Conservation (phyloP, 441 rosid genomes). For the Erodium trifolium region DNA sequence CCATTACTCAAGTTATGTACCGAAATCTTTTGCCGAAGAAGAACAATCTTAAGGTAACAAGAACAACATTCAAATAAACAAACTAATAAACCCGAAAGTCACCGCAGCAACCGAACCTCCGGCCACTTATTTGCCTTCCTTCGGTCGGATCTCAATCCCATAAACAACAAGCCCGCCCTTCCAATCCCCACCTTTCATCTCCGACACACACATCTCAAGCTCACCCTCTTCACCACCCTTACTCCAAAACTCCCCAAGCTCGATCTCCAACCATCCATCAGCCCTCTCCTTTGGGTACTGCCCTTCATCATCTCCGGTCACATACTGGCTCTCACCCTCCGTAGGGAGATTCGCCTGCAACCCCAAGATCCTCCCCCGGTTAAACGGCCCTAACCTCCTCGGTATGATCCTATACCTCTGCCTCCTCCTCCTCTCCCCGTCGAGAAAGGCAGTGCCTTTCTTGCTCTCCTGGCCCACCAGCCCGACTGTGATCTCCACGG, state of each 20-base stretch:
- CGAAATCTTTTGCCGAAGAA: too few species aligned
- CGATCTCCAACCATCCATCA: slow-evolving; percentile 45
- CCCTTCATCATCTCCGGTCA: neutral
- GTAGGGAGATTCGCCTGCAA: neutral
- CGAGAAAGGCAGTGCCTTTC: slow-evolving; percentile 19
- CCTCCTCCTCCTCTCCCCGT: slow-evolving; percentile 6
- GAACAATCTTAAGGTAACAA: too few species aligned
- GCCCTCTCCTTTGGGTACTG: slow-evolving; percentile 18
- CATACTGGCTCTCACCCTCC: neutral
- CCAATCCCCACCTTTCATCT: slow-evolving; percentile 22
- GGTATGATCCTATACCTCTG: neutral
- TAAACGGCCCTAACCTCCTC: slow-evolving; percentile 3
- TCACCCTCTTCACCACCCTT: slow-evolving; percentile 25
- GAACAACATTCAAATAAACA: too few species aligned
- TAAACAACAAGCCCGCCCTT: slow-evolving; percentile 36
- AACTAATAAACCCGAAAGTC: too few species aligned
- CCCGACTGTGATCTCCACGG: slow-evolving; percentile 36
- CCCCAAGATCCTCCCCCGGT: neutral
- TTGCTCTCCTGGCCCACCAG: slow-evolving; percentile 30
- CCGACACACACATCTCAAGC: slow-evolving; percentile 33
- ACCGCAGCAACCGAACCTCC: too few species aligned
- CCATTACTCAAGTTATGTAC: too few species aligned
- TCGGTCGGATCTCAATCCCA: slow-evolving; percentile 54
- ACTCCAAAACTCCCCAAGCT: slow-evolving; percentile 37
- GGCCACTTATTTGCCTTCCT: neutral